Base-by-base conservation (phyloP, 1,284 basidiomycete species). In the Takashimella koratensis region DNA sequence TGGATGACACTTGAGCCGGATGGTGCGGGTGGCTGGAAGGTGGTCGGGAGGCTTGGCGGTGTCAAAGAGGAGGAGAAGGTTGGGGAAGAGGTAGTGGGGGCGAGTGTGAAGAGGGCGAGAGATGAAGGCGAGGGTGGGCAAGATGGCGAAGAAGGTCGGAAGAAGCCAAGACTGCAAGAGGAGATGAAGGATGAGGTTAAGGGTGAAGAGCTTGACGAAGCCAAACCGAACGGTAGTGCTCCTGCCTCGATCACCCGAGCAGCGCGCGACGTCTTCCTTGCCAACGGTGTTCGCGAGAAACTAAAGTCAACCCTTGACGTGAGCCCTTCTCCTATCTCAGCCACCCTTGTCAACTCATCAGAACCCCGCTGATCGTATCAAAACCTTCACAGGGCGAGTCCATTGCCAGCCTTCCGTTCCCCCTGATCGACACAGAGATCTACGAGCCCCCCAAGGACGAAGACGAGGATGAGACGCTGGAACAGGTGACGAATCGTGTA, bases 1-100 rank as follows among this genome's bases (percentile, higher is more conserved):
- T 75, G 69, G 69, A 69, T 73, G 69, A 62, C 68, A 26, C 64
- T 76, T 26, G 67, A 67, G 42, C 70, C 73, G 3, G 43, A n/a
- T 1, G 41, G 43, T 5, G 55, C 47, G 11, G 61, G 58, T 1
- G 54, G 49, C 11, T 70, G 55, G 58, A 24, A 24, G 8, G 68
- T 71, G 0, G 23, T 65, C 10, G 71, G 71, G 0, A 40, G 26
- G 54, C 40, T 19, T 4, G 40, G n/a, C 16, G 23, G 27, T 23
- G 42, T 5, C 1, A 41, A n/a, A 26, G 13, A 25, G 5, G 23
- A 43, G 3, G 43, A 27, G 12, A 39, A 30, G 19, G 40, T 26
- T 6, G n/a, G 22, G 12, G 43, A 45, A 13, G 10, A 5, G 22
- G 16, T 41, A 25, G 20, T 19, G 36, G 21, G 10, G 3, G 19